A percentile compares a stretch with the other conserved stretches of the same genome.
Conservation (phyloP, 2,329 filamentous ascomycete species). For the Decorospora gaudefroyi region DNA sequence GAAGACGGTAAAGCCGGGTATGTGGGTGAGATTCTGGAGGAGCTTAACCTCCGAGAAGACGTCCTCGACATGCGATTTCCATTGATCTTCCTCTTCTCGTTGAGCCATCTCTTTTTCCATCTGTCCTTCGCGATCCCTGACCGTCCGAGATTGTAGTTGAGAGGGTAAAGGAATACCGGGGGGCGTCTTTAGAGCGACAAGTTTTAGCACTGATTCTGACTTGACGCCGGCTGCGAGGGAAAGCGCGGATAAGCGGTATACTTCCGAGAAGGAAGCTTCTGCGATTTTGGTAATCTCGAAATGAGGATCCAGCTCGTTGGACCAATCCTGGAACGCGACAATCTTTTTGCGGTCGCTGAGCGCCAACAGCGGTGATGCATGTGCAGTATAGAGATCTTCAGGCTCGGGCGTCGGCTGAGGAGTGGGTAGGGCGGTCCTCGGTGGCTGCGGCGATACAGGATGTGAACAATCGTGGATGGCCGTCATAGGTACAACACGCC, state of each 20-base stretch:
- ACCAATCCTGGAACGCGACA: constrained; percentile 50
- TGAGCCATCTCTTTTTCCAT: constrained; percentile 32
- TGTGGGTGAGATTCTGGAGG: constrained; percentile 61
- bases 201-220: constrained; percentile 56
- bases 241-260: constrained; percentile 60
- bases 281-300: constrained; percentile 64
- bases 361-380: constrained; percentile 36
- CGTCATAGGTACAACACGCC: not conserved
- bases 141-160: constrained; percentile 39
- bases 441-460: constrained; percentile 13
- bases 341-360: constrained; percentile 36
- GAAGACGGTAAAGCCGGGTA: constrained; percentile 67
- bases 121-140: constrained; percentile 55
- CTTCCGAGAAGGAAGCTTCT: constrained; percentile 69
- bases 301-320: constrained; percentile 47
- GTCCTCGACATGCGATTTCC: constrained; percentile 52
- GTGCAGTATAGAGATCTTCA: constrained; percentile 31
- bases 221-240: constrained; percentile 28
- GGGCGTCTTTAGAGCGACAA: constrained; percentile 46
- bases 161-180: constrained; percentile 41
- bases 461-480: constrained; percentile 8
- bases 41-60: constrained; percentile 56
- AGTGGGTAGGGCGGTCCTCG: constrained; percentile 19
- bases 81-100: constrained; percentile 45
- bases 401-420: constrained; percentile 30